These are phyloP conservation scores for Favolaschia claudopus DNA, from an alignment of 768 basidiomycete genomes.

Conservation along the genomic window DNA sequence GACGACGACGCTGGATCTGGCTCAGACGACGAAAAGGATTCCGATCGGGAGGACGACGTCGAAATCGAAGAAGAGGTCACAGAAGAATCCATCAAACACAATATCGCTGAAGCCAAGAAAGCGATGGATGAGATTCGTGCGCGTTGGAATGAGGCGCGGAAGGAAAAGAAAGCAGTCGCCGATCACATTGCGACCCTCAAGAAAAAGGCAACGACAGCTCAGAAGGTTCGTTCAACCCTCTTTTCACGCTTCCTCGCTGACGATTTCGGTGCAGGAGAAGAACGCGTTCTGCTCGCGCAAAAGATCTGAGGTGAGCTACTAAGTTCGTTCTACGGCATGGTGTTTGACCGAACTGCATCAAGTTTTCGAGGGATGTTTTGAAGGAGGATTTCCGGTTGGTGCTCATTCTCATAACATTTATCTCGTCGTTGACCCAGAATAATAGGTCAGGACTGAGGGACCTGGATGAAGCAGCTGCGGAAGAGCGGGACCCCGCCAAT, in stretches of 20 bases:
- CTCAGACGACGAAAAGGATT: background rate
- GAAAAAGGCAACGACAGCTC: constrained; percentile 52
- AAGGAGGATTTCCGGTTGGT: constrained; percentile 61
- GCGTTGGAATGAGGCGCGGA: constrained; percentile 45
- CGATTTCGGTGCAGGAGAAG: constrained; percentile 51
- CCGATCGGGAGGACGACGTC: constrained; percentile 30
- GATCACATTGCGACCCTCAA: constrained; percentile 44
- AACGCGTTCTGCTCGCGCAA: constrained; percentile 68
- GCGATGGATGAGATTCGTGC: constrained; percentile 49
- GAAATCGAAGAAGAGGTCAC: constrained; percentile 52
- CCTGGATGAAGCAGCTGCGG: constrained; percentile 65
- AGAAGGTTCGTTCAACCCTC: constrained; percentile 41
- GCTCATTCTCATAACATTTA: background rate
- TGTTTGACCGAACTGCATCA: constrained; percentile 2
- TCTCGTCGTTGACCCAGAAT: background rate
- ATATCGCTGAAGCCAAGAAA: constrained; percentile 50
- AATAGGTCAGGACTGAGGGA: constrained; percentile 61
- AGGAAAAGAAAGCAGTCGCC: constrained; percentile 42
- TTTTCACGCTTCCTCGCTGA: constrained; percentile 10
- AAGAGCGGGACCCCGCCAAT: constrained; percentile 61
- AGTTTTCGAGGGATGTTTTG: constrained; percentile 64
- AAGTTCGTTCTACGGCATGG: background rate
- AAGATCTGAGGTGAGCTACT: constrained; percentile 55
- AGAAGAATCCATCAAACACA: constrained; percentile 51
- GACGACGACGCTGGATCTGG: constrained; percentile 28